Base-by-base conservation (phyloP, 257 asterid species). In the Nicotiana tabacum region DNA sequence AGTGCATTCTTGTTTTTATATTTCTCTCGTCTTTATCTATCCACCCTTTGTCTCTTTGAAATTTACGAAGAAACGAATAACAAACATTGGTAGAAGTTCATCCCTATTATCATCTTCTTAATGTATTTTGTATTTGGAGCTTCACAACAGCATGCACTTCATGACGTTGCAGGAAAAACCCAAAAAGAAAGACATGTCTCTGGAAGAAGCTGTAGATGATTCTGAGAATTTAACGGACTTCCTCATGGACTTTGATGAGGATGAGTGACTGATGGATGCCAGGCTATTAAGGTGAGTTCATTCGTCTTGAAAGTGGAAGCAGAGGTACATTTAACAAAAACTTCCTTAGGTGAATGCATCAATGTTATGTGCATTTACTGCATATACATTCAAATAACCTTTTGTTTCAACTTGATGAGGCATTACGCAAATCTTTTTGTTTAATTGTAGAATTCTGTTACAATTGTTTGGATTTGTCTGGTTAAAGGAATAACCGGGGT, bases 191-290 rank as follows among this genome's bases (percentile, higher is more conserved):
- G 87, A 85, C 88, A 78, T 93, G 91, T 87, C 98, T 69, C 90
- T 95, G 77, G 98, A 91, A 3, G 98, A 95, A 90, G 98, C 98
- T 24, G 9, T 93, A 77, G 98, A 92, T 70, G 97, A 95, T 81
- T 90, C 99, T 4, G 99, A 93, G 82, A 95, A 95, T 90, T 87
- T 95, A 77, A 95, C 99, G 17, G 99, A 95, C 87, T 95, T 95
- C 77, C 97, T 95, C 15, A 81, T 95, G 86, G 98, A 95, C 90
- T 89, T 89, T 35, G 91, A 88, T 11, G 91, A 86, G 82, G 88
- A 88, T 16, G 85, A 82, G 84, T 87, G 80, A 81, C 83, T 81
- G 32, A 27, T 81, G 3, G 60, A 32, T 35, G 12, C 65, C 65
- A 81, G 48, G 64, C 64, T 46, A 48, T 53, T 57, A 48, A 61